Percentiles rank a stretch among this genome's conserved stretches.
phyloP scores from a whole-genome alignment of 2,329 filamentous ascomycete species.

The Alternaria sp. region DNA sequence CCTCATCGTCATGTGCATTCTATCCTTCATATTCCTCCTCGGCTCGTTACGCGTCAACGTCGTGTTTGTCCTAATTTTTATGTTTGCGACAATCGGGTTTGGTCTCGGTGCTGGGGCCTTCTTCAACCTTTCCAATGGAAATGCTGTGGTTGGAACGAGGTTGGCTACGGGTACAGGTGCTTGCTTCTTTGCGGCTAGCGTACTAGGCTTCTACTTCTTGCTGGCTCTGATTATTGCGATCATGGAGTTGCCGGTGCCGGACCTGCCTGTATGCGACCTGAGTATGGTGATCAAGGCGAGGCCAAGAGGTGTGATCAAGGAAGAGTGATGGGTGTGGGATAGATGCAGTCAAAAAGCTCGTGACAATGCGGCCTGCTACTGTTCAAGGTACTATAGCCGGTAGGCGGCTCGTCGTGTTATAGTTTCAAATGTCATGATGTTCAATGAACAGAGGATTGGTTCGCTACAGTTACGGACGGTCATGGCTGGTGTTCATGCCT shows the following conservation, averaged over 20 bases:
- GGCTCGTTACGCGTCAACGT: conserved; percentile 25
- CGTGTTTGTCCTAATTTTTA: conserved; percentile 27
- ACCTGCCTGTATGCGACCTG: not conserved
- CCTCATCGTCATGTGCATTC: conserved; percentile 22
- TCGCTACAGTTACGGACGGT: not conserved
- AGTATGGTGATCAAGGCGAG: not conserved
- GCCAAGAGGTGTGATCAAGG: not conserved
- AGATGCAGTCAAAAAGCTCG: not conserved
- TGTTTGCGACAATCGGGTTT: conserved; percentile 25
- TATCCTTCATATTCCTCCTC: conserved; percentile 27
- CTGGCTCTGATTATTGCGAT: conserved; percentile 21
- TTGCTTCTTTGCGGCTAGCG: conserved; percentile 23
- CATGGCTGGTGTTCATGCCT: not conserved
- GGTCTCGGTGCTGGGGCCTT: conserved; percentile 26
- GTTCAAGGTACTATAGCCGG: no score
- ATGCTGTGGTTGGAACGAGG: conserved; percentile 7
- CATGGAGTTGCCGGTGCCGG: conserved; percentile 25
- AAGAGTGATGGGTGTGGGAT: not conserved
- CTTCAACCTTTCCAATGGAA: conserved; percentile 21
- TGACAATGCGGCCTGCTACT: no score
- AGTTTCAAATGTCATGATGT: not conserved
- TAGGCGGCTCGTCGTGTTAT: no score
- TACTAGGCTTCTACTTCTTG: conserved; percentile 26
- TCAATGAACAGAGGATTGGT: no score
- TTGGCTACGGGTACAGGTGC: conserved; percentile 20